phyloP scores from a whole-genome alignment of 441 rosid species.

The Omphalea diandra region DNA sequence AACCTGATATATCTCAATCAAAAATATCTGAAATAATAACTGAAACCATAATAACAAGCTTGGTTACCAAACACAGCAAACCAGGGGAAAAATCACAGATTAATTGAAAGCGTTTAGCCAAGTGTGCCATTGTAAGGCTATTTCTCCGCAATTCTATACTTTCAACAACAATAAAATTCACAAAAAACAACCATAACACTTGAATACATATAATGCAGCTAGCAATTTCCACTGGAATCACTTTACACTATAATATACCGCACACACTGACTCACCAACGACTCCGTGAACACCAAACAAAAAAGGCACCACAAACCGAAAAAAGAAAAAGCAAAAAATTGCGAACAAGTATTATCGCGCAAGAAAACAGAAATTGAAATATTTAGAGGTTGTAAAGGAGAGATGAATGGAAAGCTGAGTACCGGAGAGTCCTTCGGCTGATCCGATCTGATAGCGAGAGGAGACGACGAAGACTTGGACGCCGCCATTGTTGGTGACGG shows the following conservation, averaged over 20 bases:
- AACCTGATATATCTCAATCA: no score
- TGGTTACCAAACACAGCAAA: no score
- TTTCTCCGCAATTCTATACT: background rate
- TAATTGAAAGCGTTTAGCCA: no score
- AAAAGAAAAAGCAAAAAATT: background rate
- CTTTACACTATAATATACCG: background rate
- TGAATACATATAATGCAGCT: no score
- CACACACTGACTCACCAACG: background rate
- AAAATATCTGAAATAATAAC: no score
- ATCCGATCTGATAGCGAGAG: conserved; percentile 73
- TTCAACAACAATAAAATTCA: no score
- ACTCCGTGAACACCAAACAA: background rate
- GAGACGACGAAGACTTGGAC: conserved; percentile 57
- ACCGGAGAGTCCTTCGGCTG: conserved; percentile 55
- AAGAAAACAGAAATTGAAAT: background rate
- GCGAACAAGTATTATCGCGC: conserved; percentile 1
- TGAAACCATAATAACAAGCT: no score
- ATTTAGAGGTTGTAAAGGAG: background rate
- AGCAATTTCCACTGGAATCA: background rate
- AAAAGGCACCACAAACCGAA: no score
- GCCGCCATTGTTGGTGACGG: conserved; percentile 59
- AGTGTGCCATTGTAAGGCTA: no score
- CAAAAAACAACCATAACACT: no score
- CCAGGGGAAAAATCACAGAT: no score
- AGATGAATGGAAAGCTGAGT: conserved; percentile 18